Evolutionary conservation across 1,284 basidiomycete genomes (phyloP).

Genomic region (Trichosporon coremiiforme): DNA sequence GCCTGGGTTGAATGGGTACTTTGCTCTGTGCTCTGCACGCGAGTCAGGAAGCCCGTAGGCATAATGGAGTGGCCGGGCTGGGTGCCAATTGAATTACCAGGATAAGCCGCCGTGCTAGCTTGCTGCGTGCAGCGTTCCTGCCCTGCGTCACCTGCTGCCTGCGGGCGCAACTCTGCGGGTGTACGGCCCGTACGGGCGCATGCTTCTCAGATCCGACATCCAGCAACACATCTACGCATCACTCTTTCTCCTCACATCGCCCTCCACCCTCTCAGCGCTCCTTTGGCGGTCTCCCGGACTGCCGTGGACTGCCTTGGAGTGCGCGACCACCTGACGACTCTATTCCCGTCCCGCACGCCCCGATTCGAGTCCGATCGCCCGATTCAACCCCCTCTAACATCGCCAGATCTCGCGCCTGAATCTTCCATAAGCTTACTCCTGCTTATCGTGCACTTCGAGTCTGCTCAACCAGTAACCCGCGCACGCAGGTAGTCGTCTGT

Average conservation of each 20-base stretch:
- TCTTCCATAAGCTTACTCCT: background rate
- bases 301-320: background rate
- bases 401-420: constrained; percentile 3
- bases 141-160: background rate
- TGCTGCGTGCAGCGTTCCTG: background rate
- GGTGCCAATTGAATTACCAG: constrained; percentile 1
- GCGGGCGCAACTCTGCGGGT: background rate
- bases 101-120: background rate
- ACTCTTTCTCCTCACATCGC: background rate
- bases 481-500: background rate
- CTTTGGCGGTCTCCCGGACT: background rate
- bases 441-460: background rate
- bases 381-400: background rate
- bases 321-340: background rate
- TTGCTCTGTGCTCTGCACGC: background rate
- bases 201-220: background rate
- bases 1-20: background rate
- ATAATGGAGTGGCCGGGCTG: background rate
- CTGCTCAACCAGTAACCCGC: background rate
- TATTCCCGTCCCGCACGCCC: background rate
- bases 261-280: background rate
- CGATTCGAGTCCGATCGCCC: background rate
- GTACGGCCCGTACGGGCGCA: background rate
- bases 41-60: background rate
- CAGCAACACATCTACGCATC: background rate